Evolutionary conservation across 495 filamentous ascomycete genomes (phyloP), one percentile per base, ranked within the genome.

Genomic region (Trichoderma reesei): DNA sequence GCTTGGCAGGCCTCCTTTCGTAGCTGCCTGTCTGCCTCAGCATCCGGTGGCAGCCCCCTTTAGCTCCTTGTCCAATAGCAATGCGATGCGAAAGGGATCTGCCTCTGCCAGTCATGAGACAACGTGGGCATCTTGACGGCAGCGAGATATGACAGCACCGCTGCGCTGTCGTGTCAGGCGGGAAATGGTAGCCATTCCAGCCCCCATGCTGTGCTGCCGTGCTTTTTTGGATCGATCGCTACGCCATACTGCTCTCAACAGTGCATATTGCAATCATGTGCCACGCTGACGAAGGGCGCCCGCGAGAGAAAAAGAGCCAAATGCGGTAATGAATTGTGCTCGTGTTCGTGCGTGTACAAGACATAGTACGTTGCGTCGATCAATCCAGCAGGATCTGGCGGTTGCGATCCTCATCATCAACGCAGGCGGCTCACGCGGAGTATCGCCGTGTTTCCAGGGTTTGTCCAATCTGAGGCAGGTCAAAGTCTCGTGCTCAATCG

Each of bases 21-120:
- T 3, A 14, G 11, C 42, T 8, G 16, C 7, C 9, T 8, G 42
- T 3, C 42, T 5, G 11, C 42, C 42, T 5, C 3, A 14, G 16
- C 37, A 10, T 10, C 37, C 10, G 37, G 37, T 39, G 37, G 37
- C 37, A 4, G 37, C 37, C 51, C 51, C 51, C 20, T 31, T 56
- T 56, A 33, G 20, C 5, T 14, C 14, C 41, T 10, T 8, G 44
- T 7, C 51, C 51, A 34, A 56, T 56, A 10, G 31, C 51, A 56
- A 26, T n/a, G 51, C 51, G 9, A 26, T 10, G 10, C 31, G 11
- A 13, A 2, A 13, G 51, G 51, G 51, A 56, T 56, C 51, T 56
- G 26, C 51, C 51, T 56, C 14, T 56, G 26, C 51, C 51, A 56
- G 51, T 56, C 51, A 56, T 56, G 51, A 56, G 51, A 56, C 51